Base-by-base conservation (phyloP, 176 grass and related monocot species). In the Themeda triandra region DNA sequence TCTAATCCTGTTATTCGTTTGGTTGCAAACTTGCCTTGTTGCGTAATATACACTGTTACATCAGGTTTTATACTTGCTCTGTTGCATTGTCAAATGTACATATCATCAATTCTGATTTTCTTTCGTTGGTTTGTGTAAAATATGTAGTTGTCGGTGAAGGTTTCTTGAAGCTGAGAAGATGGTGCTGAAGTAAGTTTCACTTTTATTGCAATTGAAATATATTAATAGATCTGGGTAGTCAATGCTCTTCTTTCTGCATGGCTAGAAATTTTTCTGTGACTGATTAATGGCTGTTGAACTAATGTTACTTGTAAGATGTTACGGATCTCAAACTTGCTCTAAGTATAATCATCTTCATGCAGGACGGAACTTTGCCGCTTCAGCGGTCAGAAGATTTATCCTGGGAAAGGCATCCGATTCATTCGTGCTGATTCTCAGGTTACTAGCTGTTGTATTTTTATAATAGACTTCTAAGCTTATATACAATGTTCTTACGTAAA, bases 341-440 rank as follows among this genome's bases (percentile, higher is more conserved):
- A 8, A 65, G 63, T 17, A 17, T 30, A 0, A 31, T 39, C 51
- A 71, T 12, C 63, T 88, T 67, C 40, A 49, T 65, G 36, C 68
- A 97, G 94, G 90, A 97, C 94, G 9, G 94, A 97, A n/a, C 94
- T 97, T 60, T 97, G 94, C 90, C 92, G 90, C 87, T 97, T 97
- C 75, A 97, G 94, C 40, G 92, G 94, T 17, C 85, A 82, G 71
- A 97, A 94, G 92, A 97, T 97, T 80, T 97, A 97, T 62, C 94
- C 92, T 42, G 94, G 94, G 71, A 97, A 97, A 77, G 94, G 94
- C 64, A 97, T 97, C 21, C 72, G 92, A 58, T 97, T 97, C 58
- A 89, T 97, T 76, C 89, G 94, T 81, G 41, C 85, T 5, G 94
- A 97, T 81, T 97, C 94, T 2, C 94, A 94, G 92, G 94, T 97